A percentile compares a stretch with the other conserved stretches of the same genome.
Evolutionary conservation across 805 yeast genomes (phyloP).

Genomic region (Metschnikowia matae): DNA sequence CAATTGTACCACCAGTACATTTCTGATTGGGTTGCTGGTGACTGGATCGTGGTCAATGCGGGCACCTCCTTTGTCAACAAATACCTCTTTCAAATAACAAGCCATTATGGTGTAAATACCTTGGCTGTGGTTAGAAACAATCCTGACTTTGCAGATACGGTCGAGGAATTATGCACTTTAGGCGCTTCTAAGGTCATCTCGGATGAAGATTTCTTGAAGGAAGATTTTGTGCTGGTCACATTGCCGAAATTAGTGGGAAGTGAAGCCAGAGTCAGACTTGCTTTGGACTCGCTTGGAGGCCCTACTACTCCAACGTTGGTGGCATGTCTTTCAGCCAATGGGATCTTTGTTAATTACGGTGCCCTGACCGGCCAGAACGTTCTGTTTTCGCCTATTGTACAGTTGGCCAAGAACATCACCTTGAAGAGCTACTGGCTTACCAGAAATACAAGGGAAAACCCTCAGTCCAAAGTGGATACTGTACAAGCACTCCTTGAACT

Average conservation of each 20-base stretch:
- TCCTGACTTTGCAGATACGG: slow-evolving; percentile 17
- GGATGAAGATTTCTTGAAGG: slow-evolving; percentile 24
- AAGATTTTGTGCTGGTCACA: slow-evolving; percentile 12
- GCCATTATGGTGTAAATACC: slow-evolving; percentile 22
- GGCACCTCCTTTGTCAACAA: slow-evolving; percentile 34
- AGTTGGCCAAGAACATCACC: slow-evolving; percentile 29
- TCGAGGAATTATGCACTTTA: slow-evolving; percentile 19
- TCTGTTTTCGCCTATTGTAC: slow-evolving; percentile 21
- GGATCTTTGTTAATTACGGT: slow-evolving; percentile 30
- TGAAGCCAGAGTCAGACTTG: slow-evolving; percentile 25
- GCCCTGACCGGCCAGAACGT: slow-evolving; percentile 16
- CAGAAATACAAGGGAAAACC: slow-evolving; percentile 34
- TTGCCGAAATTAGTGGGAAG: slow-evolving; percentile 17
- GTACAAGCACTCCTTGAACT: slow-evolving; percentile 52
- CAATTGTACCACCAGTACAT: slow-evolving; percentile 20
- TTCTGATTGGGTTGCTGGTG: slow-evolving; percentile 21
- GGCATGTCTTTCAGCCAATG: slow-evolving; percentile 23
- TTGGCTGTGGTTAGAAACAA: slow-evolving; percentile 28
- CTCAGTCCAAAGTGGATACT: slow-evolving; percentile 55
- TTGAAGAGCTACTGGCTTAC: slow-evolving; percentile 32
- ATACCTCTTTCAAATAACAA: slow-evolving; percentile 29
- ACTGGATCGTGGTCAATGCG: slow-evolving; percentile 33
- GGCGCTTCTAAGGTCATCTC: slow-evolving; percentile 32
- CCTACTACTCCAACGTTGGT: slow-evolving; percentile 20
- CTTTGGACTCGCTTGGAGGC: slow-evolving; percentile 33